Evolutionary conservation across 345 rosid species (phyloP), one percentile per base, ranked within the genome.

Genomic region (Microthlaspi erraticum): DNA sequence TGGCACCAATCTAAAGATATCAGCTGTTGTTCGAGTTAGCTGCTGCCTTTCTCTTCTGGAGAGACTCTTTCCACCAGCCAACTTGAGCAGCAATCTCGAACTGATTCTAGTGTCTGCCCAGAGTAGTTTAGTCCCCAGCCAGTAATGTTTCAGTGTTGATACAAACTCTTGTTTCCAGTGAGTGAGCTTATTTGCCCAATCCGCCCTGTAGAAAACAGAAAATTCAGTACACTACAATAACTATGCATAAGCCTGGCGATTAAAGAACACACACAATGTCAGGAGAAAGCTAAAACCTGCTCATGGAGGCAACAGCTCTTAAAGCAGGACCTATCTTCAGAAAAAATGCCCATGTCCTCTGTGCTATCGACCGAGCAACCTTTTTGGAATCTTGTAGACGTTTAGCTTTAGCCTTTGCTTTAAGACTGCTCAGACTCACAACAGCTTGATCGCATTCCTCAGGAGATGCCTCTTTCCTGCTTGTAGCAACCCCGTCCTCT

Each of bases 31-130:
- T 52, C 86, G 81, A 51, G 97, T 91, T n/a, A 91, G 83, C 78
- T 91, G 97, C 71, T 91, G 96, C 70, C 90, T 86, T 81, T 91
- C 93, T 82, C 97, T 87, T 78, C 95, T 83, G 41, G 93, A 84
- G 49, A 88, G 82, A 78, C 90, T 84, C 81, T 86, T 86, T 56
- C 93, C 93, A 54, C 79, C 80, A 52, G 87, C 84, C 74, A 88
- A 81, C 78, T 88, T 88, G 46, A 82, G 74, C 55, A 88, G 80
- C 82, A 88, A 77, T 57, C 88, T 78, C 36, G 88, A 82, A 73
- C 93, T 76, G 74, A 88, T 88, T 72, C 88, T 86, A 44, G 83
- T 84, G 77, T 88, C 90, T 51, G 78, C 86, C 90, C 87, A 83
- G 44, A 88, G 77, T 36, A 88, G 75, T 60, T 88, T 86, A 16